Evolutionary conservation across 1,284 basidiomycete species (phyloP).

Genomic region (Rhodotorula sp.): DNA sequence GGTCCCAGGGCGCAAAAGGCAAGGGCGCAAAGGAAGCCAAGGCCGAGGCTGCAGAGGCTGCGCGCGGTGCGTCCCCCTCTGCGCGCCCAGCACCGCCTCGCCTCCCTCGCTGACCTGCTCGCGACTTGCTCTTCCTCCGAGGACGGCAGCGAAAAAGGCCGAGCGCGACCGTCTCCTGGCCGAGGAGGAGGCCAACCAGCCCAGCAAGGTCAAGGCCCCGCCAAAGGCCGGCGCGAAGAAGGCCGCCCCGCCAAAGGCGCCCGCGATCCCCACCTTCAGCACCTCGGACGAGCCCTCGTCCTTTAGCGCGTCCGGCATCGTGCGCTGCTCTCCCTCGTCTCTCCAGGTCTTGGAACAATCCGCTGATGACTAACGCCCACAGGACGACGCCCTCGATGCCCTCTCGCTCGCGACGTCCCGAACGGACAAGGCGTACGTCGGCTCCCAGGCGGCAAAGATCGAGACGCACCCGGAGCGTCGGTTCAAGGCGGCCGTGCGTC

Average conservation of each 20-base stretch:
- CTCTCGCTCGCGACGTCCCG: constrained; percentile 85
- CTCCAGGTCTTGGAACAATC: background rate
- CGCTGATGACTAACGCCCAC: background rate
- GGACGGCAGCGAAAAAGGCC: constrained; percentile 53
- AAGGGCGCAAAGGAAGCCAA: constrained; percentile 45
- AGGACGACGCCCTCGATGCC: constrained; percentile 86
- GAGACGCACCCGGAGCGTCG: constrained; percentile 94
- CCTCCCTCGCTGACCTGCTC: background rate
- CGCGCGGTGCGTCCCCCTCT: background rate
- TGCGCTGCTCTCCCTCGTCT: constrained; percentile 2
- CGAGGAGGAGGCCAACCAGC: constrained; percentile 74
- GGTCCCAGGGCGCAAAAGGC: constrained; percentile 28
- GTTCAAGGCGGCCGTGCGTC: constrained; percentile 72
- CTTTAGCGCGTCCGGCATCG: constrained; percentile 77
- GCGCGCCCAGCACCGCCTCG: background rate
- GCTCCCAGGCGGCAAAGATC: constrained; percentile 70
- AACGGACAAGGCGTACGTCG: constrained; percentile 83
- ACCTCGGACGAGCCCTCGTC: constrained; percentile 50
- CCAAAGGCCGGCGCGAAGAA: constrained; percentile 67
- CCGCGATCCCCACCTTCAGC: constrained; percentile 25
- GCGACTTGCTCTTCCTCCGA: too few species aligned
- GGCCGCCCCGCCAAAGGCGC: constrained; percentile 47
- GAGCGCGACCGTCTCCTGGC: constrained; percentile 60
- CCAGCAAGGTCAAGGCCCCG: constrained; percentile 66
- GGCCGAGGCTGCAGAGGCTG: constrained; percentile 48